These are phyloP conservation scores for Ramularia endophylla DNA, from an alignment of 2,329 filamentous ascomycete genomes.

Conservation along the genomic window DNA sequence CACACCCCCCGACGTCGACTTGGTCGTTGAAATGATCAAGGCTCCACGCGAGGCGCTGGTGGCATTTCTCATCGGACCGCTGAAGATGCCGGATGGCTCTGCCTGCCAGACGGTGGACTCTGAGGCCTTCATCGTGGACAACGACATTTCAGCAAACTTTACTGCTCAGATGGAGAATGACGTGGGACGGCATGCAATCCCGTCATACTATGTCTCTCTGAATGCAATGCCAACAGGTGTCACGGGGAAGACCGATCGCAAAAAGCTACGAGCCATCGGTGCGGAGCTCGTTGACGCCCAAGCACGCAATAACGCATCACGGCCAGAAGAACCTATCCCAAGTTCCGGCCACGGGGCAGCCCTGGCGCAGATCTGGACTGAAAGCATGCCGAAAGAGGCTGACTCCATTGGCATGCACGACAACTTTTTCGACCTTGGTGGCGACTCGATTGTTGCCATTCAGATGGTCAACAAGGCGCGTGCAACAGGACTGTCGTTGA, in stretches of 20 bases:
- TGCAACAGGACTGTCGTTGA: not conserved
- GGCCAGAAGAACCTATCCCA: too few species aligned
- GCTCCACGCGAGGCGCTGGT: not conserved
- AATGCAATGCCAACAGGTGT: not conserved
- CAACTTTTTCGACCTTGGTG: constrained; percentile 40
- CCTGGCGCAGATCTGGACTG: not conserved
- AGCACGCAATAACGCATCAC: not conserved
- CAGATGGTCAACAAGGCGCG: not conserved
- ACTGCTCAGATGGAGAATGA: not conserved
- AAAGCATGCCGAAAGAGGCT: not conserved
- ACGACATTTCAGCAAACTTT: not conserved
- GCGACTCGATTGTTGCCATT: constrained; percentile 40
- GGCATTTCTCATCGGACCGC: not conserved
- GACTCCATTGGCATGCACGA: constrained; percentile 25
- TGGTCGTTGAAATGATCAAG: too few species aligned
- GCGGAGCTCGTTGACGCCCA: not conserved
- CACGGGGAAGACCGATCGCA: constrained; percentile 4
- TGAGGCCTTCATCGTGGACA: not conserved
- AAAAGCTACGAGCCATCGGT: not conserved
- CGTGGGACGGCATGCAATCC: constrained; percentile 1
- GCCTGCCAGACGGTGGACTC: not conserved
- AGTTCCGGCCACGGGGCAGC: not conserved
- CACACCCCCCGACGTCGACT: too few species aligned
- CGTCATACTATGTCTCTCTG: constrained; percentile 1
- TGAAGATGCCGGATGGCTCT: too few species aligned